These are phyloP conservation scores for Polyporus arcularius DNA, from an alignment of 768 basidiomycete species.

Conservation along the genomic window DNA sequence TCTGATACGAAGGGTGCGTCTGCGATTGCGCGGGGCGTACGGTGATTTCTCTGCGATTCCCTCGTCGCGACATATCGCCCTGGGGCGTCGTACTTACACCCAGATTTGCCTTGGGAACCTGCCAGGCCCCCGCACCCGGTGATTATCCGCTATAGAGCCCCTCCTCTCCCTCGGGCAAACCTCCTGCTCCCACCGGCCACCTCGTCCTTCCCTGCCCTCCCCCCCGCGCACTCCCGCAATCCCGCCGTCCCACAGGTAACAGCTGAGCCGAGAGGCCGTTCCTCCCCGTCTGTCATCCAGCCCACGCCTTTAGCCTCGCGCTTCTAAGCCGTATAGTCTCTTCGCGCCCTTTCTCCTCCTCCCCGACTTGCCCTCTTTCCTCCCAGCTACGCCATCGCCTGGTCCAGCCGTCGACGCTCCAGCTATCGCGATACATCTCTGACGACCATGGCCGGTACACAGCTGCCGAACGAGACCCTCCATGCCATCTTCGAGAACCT, in stretches of 20 bases:
- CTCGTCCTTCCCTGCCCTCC: background rate
- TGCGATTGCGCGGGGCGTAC: slow-evolving; percentile 1
- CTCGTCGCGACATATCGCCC: slow-evolving; percentile 4
- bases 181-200: background rate
- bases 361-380: background rate
- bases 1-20: background rate
- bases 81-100: slow-evolving; percentile 3
- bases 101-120: slow-evolving; percentile 7
- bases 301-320: slow-evolving; percentile 10
- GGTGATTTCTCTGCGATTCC: slow-evolving; percentile 24
- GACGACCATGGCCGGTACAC: slow-evolving; percentile 3
- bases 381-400: background rate
- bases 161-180: background rate
- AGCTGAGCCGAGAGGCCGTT: background rate
- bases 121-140: slow-evolving; percentile 4
- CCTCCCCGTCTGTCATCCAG: background rate
- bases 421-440: background rate
- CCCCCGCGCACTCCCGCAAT: background rate
- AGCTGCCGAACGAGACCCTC: slow-evolving; percentile 60
- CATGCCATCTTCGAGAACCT: slow-evolving; percentile 45
- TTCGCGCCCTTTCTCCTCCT: background rate
- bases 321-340: background rate
- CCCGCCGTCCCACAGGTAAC: background rate
- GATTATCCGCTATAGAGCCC: slow-evolving; percentile 11
- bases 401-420: too few relatives aligned